Base-by-base conservation (phyloP, 495 filamentous ascomycete species). In the Aspergillus taichungensis region DNA sequence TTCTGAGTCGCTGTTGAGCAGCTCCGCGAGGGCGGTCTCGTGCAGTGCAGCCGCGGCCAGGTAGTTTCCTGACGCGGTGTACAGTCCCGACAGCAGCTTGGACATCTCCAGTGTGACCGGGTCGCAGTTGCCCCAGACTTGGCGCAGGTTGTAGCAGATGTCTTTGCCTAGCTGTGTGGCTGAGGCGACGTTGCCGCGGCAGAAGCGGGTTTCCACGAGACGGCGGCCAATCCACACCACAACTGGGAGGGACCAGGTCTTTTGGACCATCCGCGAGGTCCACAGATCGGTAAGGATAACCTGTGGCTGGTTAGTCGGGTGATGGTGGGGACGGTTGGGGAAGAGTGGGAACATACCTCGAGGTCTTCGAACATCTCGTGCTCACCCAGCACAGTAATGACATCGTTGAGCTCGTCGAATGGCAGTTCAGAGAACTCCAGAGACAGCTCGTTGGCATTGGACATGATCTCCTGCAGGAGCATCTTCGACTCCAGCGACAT, bases 71-170 rank as follows among this genome's bases (percentile, higher is more conserved):
- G 71, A 71, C 2, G 63, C 64, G 2, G 74, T 72, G 48, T 74
- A 78, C 11, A 83, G 63, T 0, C 65, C 66, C 0, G 77, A 75
- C 0, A 83, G 70, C 34, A 81, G 68, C 46, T 73, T 66, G 28
- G 66, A 70, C 69, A 80, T 76, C 7, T 74, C 67, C 14, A 82
- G 59, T 0, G 78, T 72, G 13, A 76, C 68, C 5, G 58, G 59
- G 50, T 83, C 75, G 5, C 74, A 66, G 18, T 69, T 68, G 12
- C 77, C 77, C 53, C 73, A 77, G 6, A 73, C 71, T 34, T 77
- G 74, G 6, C 76, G 75, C 40, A 83, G 63, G 44, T 83, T 83
- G 62, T 83, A 82, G 58, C 73, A 77, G 49, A 83, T 77, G 51
- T 73, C 74, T 40, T 78, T 74, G 55, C 73, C 73, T 0, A 83